A percentile compares a stretch with the other conserved stretches of the same genome.
Conservation (phyloP, 2,329 filamentous ascomycete species). For the Verticillium alfalfae region DNA sequence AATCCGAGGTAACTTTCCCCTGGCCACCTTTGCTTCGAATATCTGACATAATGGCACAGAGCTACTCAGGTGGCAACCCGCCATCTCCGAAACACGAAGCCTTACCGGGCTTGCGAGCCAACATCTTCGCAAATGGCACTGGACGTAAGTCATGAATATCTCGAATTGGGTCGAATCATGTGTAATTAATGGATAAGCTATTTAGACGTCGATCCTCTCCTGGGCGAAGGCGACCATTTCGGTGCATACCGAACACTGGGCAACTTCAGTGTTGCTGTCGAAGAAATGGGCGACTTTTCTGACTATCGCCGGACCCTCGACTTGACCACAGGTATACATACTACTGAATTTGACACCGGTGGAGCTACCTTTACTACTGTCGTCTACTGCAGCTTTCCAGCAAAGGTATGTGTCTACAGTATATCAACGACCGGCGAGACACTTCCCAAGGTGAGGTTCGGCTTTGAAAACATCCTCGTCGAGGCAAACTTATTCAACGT, state of each 20-base stretch:
- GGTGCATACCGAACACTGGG: constrained; percentile 41
- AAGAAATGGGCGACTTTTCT: constrained; percentile 18
- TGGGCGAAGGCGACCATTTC: constrained; percentile 32
- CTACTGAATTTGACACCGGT: constrained; percentile 23
- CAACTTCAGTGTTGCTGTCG: constrained; percentile 35
- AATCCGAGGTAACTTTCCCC: constrained; percentile 22
- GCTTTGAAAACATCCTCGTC: constrained; percentile 34
- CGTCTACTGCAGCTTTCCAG: constrained; percentile 37
- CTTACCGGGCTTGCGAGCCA: constrained; percentile 34
- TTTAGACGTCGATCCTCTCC: constrained; percentile 27
- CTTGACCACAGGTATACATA: constrained; percentile 33
- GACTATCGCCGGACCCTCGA: constrained; percentile 37
- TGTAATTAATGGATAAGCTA: not conserved
- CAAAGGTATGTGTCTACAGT: constrained; percentile 24
- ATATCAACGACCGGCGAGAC: not conserved
- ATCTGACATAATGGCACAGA: constrained; percentile 11
- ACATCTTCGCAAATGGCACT: constrained; percentile 42
- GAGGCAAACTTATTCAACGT: constrained; percentile 18
- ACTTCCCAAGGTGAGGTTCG: constrained; percentile 33
- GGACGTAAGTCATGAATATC: constrained; percentile 25
- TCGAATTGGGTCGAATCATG: too few relatives aligned
- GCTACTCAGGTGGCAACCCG: constrained; percentile 43
- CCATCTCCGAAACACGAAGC: constrained; percentile 21
- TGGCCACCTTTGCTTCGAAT: not conserved
- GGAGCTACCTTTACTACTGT: constrained; percentile 12